Evolutionary conservation across 2,329 filamentous ascomycete genomes (phyloP), one percentile per base, ranked within the genome.

Genomic region (Calonectria multiphialidica): DNA sequence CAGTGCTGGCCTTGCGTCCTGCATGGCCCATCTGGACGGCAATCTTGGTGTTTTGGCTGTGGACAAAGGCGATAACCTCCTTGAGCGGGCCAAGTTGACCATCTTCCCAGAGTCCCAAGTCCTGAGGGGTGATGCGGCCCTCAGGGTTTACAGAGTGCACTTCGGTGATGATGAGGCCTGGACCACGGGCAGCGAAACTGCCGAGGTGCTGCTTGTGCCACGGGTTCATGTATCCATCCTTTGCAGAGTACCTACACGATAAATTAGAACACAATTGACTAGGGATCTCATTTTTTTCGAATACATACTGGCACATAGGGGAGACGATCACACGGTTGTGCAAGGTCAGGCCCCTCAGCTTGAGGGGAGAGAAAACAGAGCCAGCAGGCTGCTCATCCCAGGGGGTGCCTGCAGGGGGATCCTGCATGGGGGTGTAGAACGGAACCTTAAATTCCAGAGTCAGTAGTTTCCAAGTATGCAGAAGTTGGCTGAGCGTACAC

Each of bases 71-170:
- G 2, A 91, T 88, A 10, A 93, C 86, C 33, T 86, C 85, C 72
- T 85, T 87, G 55, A 93, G 82, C 0, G 88, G 87, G 71, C 86
- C 91, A 68, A 93, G 90, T 76, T 95, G 93, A 1, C 87, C 88
- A 79, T 95, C 93, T 71, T 91, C 88, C 93, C 93, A 95, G 2
- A 95, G 81, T 0, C 93, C 93, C 9, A 83, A 81, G 76, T 94
- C 92, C 77, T 94, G 87, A 0, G 93, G 93, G 0, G 92, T 94
- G 82, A 95, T 95, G 23, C 93, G 88, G 10, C 93, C 93, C 74
- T 93, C 88, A 0, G 92, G 83, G 1, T 88, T 85, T 0, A 95
- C 91, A 2, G 90, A 86, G 0, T 93, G 93, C 2, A 93, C 92
- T 83, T 95, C 94, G n/a, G 94, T 86, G 55, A 93, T 87, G 18